Conservation (phyloP, 305 asterid species). For the Fraxinus latifolia region DNA sequence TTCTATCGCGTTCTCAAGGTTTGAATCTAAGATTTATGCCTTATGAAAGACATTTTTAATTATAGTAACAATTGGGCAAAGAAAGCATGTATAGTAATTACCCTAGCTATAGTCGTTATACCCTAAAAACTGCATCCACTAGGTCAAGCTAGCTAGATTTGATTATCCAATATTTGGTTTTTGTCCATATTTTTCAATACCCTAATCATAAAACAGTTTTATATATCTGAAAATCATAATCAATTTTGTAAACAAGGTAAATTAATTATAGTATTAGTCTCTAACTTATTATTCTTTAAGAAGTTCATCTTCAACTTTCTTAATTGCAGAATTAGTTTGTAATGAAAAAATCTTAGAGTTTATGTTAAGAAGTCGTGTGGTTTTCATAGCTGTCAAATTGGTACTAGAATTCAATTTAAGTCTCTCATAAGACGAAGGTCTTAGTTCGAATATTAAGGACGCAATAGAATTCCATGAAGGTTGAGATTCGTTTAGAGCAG, state of each 20-base stretch:
- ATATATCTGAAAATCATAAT: background rate
- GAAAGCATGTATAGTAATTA: background rate
- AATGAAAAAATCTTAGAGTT: background rate
- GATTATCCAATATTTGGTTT: conserved; percentile 11
- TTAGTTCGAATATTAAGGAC: too few relatives aligned
- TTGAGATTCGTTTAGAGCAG: background rate
- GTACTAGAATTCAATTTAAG: background rate
- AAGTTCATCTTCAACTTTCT: background rate
- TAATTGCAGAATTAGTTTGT: background rate
- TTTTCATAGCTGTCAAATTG: background rate
- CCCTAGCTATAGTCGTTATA: background rate
- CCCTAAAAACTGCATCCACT: conserved; percentile 7
- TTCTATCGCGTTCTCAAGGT: too few relatives aligned
- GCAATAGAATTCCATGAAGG: background rate
- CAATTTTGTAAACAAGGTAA: background rate
- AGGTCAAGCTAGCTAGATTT: conserved; percentile 20
- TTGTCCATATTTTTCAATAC: conserved; percentile 38
- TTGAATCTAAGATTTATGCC: background rate
- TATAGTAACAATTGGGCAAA: background rate
- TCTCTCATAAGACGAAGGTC: background rate
- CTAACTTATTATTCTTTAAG: background rate
- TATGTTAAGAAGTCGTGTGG: background rate
- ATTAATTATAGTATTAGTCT: background rate
- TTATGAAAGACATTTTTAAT: background rate
- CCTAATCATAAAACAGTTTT: conserved; percentile 26